phyloP scores from a whole-genome alignment of 2,329 filamentous ascomycete species.

The Ceratocystis variospora region DNA sequence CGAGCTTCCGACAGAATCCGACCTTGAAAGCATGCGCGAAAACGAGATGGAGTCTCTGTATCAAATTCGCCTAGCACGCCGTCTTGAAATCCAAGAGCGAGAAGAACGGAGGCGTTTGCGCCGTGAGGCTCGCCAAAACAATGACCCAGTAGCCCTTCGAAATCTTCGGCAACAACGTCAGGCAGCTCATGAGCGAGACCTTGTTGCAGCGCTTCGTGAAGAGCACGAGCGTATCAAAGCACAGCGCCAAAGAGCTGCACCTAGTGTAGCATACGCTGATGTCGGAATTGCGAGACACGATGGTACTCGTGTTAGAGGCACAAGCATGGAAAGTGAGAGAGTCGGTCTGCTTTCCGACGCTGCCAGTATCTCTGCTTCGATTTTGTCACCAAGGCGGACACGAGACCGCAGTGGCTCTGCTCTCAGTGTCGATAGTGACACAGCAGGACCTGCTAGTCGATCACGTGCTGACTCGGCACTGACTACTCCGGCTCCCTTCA shows the following conservation, averaged over 20 bases:
- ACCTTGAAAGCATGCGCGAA: conserved; percentile 65
- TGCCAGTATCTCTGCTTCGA: conserved; percentile 43
- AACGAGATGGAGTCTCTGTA: conserved; percentile 88
- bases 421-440: conserved; percentile 39
- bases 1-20: conserved; percentile 67
- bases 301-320: conserved; percentile 59
- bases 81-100: conserved; percentile 61
- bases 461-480: conserved; percentile 23
- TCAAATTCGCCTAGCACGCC: conserved; percentile 68
- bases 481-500: conserved; percentile 22
- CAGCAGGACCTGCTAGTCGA: conserved; percentile 26
- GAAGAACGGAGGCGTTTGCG: conserved; percentile 59
- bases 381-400: conserved; percentile 26
- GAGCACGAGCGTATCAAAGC: conserved; percentile 43
- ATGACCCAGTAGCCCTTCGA: conserved; percentile 56
- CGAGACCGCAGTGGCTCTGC: conserved; percentile 41
- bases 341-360: conserved; percentile 58
- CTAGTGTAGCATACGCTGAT: conserved; percentile 63
- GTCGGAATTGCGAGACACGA: conserved; percentile 65
- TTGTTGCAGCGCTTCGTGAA: conserved; percentile 45
- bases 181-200: conserved; percentile 33
- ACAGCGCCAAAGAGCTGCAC: conserved; percentile 50
- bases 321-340: conserved; percentile 58
- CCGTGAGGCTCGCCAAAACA: conserved; percentile 56
- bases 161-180: conserved; percentile 47